A percentile compares a stretch with the other conserved stretches of the same genome.
phyloP scores from a whole-genome alignment of 1,284 basidiomycete genomes.

The Tilletia setariae region DNA sequence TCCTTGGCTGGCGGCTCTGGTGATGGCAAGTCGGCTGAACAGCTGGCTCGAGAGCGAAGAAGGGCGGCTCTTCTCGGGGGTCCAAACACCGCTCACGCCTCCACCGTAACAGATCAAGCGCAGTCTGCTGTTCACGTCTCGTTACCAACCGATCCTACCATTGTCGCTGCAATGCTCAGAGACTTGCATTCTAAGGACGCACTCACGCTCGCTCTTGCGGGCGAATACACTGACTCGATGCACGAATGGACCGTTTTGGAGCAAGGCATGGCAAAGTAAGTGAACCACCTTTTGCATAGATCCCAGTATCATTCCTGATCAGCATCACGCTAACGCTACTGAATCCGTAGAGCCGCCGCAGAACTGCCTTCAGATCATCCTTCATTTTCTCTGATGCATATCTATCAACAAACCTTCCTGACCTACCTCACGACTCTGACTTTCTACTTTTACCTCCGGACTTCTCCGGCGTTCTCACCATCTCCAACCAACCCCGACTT shows the following conservation, averaged over 20 bases:
- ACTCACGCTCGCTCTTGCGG: conserved; percentile 63
- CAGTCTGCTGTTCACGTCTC: background rate
- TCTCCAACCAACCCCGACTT: conserved; percentile 23
- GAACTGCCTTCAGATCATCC: conserved; percentile 1
- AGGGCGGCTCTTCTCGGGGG: conserved; percentile 11
- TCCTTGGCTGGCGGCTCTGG: background rate
- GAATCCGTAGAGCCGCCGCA: conserved; percentile 43
- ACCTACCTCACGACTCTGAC: conserved; percentile 87
- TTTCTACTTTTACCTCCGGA: conserved; percentile 83
- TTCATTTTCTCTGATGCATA: conserved; percentile 61
- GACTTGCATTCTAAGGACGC: conserved; percentile 77
- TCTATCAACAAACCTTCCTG: conserved; percentile 77
- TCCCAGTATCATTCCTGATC: conserved; percentile 58
- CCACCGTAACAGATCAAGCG: background rate
- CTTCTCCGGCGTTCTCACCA: conserved; percentile 55
- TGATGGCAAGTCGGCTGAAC: background rate
- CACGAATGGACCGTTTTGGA: conserved; percentile 45
- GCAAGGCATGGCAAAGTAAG: conserved; percentile 10
- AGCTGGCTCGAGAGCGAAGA: conserved; percentile 3
- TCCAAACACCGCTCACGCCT: background rate
- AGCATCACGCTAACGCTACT: conserved; percentile 61
- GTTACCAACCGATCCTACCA: conserved; percentile 18
- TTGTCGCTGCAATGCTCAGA: conserved; percentile 65
- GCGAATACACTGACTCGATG: conserved; percentile 59
- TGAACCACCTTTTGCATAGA: background rate